phyloP scores from a whole-genome alignment of 1,284 basidiomycete genomes.

The Gastroboletus turbinatus region DNA sequence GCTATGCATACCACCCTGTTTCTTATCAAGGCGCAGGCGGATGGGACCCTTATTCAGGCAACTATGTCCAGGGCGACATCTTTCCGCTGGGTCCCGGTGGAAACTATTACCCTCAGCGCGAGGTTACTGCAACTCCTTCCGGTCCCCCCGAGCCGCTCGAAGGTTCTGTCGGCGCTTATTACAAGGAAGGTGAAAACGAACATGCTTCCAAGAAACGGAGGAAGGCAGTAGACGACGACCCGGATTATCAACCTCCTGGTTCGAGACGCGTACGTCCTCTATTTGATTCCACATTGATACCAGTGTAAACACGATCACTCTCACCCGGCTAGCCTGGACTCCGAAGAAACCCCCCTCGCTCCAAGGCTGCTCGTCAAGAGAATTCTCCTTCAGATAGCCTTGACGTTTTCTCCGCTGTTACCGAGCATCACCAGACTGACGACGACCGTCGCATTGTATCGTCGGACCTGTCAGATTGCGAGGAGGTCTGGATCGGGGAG shows the following conservation, averaged over 20 bases:
- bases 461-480: constrained; percentile 76
- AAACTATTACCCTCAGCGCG: constrained; percentile 38
- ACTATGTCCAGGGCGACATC: constrained; percentile 41
- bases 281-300: not conserved
- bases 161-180: constrained; percentile 28
- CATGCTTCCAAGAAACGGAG: constrained; percentile 52
- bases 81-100: constrained; percentile 39
- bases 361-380: constrained; percentile 39
- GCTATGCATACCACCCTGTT: constrained; percentile 35
- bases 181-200: constrained; percentile 42
- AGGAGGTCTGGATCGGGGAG: constrained; percentile 70
- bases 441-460: constrained; percentile 53
- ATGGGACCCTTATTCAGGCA: constrained; percentile 41
- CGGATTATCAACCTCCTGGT: constrained; percentile 53
- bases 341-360: constrained; percentile 44
- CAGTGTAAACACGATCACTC: not conserved
- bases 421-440: constrained; percentile 43
- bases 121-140: constrained; percentile 17
- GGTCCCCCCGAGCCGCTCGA: constrained; percentile 34
- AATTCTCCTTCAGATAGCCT: constrained; percentile 36
- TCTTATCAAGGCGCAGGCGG: constrained; percentile 39
- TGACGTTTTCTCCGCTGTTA: constrained; percentile 34
- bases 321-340: constrained; percentile 34
- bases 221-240: constrained; percentile 45
- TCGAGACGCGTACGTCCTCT: constrained; percentile 52